Evolutionary conservation across 139 green algal genomes (phyloP).

Genomic region (Edaphochlamys debaryana): DNA sequence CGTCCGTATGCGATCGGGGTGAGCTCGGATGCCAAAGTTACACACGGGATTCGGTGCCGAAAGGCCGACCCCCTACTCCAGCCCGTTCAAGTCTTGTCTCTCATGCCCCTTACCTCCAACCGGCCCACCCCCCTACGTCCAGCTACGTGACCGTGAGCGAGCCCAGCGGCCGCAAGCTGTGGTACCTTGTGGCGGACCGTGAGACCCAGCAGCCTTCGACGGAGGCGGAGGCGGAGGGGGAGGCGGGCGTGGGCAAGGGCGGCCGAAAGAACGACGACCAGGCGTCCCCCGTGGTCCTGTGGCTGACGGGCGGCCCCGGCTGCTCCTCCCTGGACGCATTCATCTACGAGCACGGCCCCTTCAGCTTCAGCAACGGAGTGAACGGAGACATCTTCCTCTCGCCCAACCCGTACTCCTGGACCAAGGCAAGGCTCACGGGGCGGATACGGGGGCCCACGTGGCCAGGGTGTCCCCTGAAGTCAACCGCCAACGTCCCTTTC

Average conservation of each 20-base stretch:
- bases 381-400: not conserved
- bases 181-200: slow-evolving; percentile 52
- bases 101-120: not conserved
- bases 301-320: slow-evolving; percentile 58
- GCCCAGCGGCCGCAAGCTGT: slow-evolving; percentile 31
- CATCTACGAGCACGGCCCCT: slow-evolving; percentile 77
- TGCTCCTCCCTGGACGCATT: slow-evolving; percentile 71
- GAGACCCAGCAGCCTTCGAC: not conserved
- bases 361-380: slow-evolving; percentile 46
- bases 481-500: too few species aligned
- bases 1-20: slow-evolving; percentile 40
- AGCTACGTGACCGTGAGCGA: slow-evolving; percentile 58
- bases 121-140: too few species aligned
- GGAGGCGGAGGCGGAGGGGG: not conserved
- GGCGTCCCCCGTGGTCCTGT: slow-evolving; percentile 52
- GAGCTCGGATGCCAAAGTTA: too few species aligned
- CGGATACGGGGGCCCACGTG: too few species aligned
- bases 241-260: not conserved
- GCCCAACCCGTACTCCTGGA: slow-evolving; percentile 67
- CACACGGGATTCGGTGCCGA: too few species aligned
- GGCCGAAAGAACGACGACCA: not conserved
- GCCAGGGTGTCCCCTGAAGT: too few species aligned
- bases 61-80: not conserved
- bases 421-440: slow-evolving; percentile 50
- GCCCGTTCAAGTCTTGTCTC: not conserved